Base-by-base conservation (phyloP, 176 grass and related monocot genomes). In the Bothriochloa decipiens region DNA sequence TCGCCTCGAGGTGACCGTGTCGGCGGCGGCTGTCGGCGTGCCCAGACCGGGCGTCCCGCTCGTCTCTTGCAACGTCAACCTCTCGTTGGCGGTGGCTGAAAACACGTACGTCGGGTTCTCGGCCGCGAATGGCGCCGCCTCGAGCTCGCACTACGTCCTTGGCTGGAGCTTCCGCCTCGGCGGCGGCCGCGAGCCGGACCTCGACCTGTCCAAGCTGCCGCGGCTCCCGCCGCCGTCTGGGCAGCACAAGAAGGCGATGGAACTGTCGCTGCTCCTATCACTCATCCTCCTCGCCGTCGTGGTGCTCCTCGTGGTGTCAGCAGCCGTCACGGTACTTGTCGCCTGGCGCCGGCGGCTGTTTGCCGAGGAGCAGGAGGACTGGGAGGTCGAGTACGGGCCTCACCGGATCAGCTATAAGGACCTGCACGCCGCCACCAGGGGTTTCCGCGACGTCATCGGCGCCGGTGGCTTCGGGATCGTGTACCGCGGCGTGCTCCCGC, bases 91-190 rank as follows among this genome's bases (percentile, higher is more conserved):
- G 2, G 20, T 92, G 15, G 27, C 81, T 0, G 76, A 89, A 25
- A 33, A 72, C 2, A 91, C 91, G 32, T 95, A 80, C 22, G 88
- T 91, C 22, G 88, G 93, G 11, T 95, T 95, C 82, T 90, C 93
- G 7, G 87, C 83, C 3, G 84, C 93, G 12, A 95, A 89, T 10
- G 93, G 93, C 33, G 85, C 88, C 6, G 90, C 85, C 45, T 39
- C 83, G n/a, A 83, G 88, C 79, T 77, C 70, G 23, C 90, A 95
- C 85, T 95, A 86, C 84, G 72, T 95, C 0, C 77, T 92, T 5
- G 93, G 88, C 53, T 95, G 93, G 93, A 92, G 90, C 49, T 95
- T 95, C 60, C 89, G 75, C 14, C 82, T 91, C 64, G 83, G 91
- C 20, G 86, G 65, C 43, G 86, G 83, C 69, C 26, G 20, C 52